Evolutionary conservation across 2,329 filamentous ascomycete genomes (phyloP).

Genomic region (Teratosphaeria pseudoeucalypti): DNA sequence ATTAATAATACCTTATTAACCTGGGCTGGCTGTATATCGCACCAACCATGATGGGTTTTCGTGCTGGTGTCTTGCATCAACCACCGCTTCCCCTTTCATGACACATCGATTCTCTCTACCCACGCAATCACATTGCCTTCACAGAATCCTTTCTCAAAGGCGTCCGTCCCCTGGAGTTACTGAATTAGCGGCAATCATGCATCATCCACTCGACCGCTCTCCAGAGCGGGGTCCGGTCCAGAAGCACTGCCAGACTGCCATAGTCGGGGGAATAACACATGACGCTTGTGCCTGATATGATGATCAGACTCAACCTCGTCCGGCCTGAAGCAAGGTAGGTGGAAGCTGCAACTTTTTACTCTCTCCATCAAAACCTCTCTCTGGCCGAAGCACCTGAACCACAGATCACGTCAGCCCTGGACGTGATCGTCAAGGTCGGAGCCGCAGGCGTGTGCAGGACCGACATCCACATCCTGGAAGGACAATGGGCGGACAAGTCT

Average conservation of each 20-base stretch:
- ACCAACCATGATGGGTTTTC: neutral
- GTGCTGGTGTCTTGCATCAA: neutral
- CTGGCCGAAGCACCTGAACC: conserved; percentile 15
- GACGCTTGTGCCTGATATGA: neutral
- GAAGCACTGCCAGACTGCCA: neutral
- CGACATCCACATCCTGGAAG: conserved; percentile 19
- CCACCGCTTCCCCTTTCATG: neutral
- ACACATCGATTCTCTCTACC: neutral
- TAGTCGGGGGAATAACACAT: neutral
- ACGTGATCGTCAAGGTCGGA: conserved; percentile 19
- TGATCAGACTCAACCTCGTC: neutral
- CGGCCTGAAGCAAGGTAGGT: neutral
- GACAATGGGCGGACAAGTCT: conserved; percentile 16
- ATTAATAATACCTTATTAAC: too few species aligned
- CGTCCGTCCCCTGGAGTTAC: too few species aligned
- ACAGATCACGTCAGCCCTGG: conserved; percentile 12
- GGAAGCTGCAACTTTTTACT: too few species aligned
- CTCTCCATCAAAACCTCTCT: conserved; percentile 9
- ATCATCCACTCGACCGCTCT: neutral
- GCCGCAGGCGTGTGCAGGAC: conserved; percentile 20
- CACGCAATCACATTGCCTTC: neutral
- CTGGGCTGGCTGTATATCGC: too few species aligned
- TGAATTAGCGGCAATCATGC: neutral
- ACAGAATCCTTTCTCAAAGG: neutral
- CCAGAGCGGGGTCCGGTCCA: neutral